phyloP scores from a whole-genome alignment of 768 basidiomycete genomes.

The Termitomyces bulborhizus region DNA sequence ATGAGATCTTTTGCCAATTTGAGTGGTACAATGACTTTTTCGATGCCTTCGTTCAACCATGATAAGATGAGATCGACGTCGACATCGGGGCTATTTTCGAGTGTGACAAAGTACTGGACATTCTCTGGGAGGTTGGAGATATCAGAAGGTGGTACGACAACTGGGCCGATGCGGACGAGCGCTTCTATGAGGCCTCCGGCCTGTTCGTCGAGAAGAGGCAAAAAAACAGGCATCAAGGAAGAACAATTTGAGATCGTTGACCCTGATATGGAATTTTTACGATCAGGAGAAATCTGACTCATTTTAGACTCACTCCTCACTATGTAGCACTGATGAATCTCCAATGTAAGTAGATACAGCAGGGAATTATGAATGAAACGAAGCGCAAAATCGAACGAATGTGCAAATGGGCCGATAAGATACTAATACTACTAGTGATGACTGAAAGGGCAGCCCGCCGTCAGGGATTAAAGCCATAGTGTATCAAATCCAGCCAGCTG shows the following conservation, averaged over 20 bases:
- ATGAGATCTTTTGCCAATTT: conserved; percentile 62
- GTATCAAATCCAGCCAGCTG: conserved; percentile 42
- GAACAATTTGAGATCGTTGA: not conserved
- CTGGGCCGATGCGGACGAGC: conserved; percentile 70
- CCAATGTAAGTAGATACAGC: not conserved
- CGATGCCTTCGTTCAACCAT: conserved; percentile 72
- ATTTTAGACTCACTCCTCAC: not conserved
- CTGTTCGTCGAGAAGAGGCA: conserved; percentile 52
- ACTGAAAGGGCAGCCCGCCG: not conserved
- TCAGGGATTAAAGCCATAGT: not conserved
- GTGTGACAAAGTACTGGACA: conserved; percentile 45
- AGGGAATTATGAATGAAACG: not conserved
- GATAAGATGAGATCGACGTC: conserved; percentile 51
- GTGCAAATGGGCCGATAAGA: not conserved
- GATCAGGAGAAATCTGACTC: conserved; percentile 3
- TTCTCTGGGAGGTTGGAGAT: conserved; percentile 24
- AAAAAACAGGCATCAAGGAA: conserved; percentile 37
- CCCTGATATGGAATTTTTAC: not conserved
- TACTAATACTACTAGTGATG: conserved; percentile 1
- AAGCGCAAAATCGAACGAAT: not conserved
- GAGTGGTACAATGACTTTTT: conserved; percentile 73
- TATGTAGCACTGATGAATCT: not conserved
- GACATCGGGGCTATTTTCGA: conserved; percentile 41
- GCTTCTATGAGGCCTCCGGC: conserved; percentile 47
- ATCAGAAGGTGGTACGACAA: conserved; percentile 46